Percentiles rank a stretch among this genome's conserved stretches.
Evolutionary conservation across 805 yeast genomes (phyloP).

Genomic region (Lipomyces oligophaga): DNA sequence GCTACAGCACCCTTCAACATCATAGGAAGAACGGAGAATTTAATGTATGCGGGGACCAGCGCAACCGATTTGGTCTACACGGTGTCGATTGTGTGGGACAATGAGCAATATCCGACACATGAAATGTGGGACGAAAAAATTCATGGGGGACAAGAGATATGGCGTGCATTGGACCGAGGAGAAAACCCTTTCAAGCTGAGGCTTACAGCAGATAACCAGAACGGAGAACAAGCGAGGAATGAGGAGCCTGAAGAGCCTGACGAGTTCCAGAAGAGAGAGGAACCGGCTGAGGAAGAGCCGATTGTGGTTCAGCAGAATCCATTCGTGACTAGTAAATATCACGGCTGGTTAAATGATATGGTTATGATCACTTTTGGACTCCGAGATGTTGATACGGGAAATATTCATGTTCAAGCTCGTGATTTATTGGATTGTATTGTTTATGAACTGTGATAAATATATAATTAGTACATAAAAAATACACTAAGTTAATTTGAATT

Average conservation of each 20-base stretch:
- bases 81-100: conserved; percentile 19
- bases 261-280: no score
- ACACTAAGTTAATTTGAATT: no score
- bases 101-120: conserved; percentile 3
- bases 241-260: no score
- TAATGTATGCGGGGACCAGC: conserved; percentile 16
- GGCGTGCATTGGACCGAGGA: neutral
- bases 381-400: conserved; percentile 10
- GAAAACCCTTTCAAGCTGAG: conserved; percentile 1
- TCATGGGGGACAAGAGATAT: conserved; percentile 14
- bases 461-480: no score
- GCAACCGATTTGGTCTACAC: conserved; percentile 15
- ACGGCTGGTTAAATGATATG: conserved; percentile 20
- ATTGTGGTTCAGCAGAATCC: no score
- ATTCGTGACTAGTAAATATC: conserved; percentile 5
- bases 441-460: no score
- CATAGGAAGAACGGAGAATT: conserved; percentile 16
- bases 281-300: no score
- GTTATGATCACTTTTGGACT: conserved; percentile 11
- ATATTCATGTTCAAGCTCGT: conserved; percentile 16
- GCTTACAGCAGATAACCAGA: no score
- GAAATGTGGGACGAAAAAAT: conserved; percentile 14
- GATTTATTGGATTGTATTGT: conserved; percentile 17
- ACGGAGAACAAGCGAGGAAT: neutral
- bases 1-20: conserved; percentile 22